Percentiles rank a stretch among this genome's conserved stretches.
phyloP scores from a whole-genome alignment of 31 red algal species.

The Bonnemaisonia californica region DNA sequence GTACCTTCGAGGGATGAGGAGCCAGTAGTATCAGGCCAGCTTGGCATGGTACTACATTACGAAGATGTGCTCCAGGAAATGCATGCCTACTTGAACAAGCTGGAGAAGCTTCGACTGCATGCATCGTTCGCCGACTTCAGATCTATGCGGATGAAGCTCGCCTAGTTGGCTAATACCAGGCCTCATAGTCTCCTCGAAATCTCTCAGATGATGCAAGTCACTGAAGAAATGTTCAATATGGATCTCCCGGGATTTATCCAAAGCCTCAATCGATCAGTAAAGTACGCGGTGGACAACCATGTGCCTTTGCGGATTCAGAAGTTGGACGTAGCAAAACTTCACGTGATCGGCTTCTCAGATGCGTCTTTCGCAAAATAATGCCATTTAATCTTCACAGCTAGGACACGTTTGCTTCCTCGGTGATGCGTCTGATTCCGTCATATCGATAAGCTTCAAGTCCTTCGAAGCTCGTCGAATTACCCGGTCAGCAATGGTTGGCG shows the following conservation, averaged over 20 bases:
- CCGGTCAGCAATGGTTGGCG: conserved; percentile 39
- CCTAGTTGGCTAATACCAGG: conserved; percentile 25
- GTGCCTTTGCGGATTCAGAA: background rate
- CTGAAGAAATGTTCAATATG: background rate
- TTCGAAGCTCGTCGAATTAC: conserved; percentile 16
- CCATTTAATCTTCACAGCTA: conserved; percentile 19
- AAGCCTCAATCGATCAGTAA: conserved; percentile 17
- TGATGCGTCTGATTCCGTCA: too few relatives aligned
- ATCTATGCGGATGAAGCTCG: conserved; percentile 53
- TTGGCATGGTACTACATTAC: too few relatives aligned
- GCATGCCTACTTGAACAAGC: conserved; percentile 16
- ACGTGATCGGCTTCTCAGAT: conserved; percentile 33
- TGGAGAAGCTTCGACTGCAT: background rate
- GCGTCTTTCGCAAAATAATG: conserved; percentile 42
- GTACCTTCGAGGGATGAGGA: too few relatives aligned
- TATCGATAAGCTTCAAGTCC: conserved; percentile 26
- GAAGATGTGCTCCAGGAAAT: conserved; percentile 22
- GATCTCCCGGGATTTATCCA: background rate
- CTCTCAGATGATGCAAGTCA: conserved; percentile 15
- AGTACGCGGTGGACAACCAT: background rate
- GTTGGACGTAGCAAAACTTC: background rate
- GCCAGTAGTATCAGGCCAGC: too few relatives aligned
- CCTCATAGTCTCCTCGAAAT: conserved; percentile 29
- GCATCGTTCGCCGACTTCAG: background rate
- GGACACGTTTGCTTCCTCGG: conserved; percentile 4